These are phyloP conservation scores for Jaltomata sinuosa DNA, from an alignment of 257 asterid genomes.

Conservation along the genomic window DNA sequence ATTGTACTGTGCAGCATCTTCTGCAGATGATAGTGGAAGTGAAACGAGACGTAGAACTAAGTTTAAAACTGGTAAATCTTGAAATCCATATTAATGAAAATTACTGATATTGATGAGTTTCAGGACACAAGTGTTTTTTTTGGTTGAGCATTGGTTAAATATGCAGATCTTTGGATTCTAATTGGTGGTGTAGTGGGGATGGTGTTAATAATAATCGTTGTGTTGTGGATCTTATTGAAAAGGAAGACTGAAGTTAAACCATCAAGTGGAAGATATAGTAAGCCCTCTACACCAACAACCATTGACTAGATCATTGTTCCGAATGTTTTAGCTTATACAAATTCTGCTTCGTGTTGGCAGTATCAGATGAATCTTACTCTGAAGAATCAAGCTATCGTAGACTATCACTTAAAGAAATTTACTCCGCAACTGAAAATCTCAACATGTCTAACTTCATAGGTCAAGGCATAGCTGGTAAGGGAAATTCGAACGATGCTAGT, in stretches of 20 bases:
- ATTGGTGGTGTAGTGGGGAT: constrained; percentile 33
- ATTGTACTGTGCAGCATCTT: neutral
- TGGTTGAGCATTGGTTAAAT: neutral
- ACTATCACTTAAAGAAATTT: constrained; percentile 42
- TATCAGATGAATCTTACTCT: constrained; percentile 10
- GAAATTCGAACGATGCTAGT: neutral
- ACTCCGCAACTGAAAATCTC: constrained; percentile 47
- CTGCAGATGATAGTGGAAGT: neutral
- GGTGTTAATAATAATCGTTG: constrained; percentile 6
- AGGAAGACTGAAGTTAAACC: constrained; percentile 15
- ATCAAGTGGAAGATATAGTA: constrained; percentile 22
- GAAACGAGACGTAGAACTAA: neutral
- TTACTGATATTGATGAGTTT: neutral
- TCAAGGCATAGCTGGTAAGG: constrained; percentile 72
- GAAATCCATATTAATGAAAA: neutral
- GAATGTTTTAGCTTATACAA: neutral
- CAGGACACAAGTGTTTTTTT: neutral
- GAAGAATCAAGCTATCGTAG: constrained; percentile 23
- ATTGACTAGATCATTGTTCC: neutral
- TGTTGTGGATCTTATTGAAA: constrained; percentile 17
- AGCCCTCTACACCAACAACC: neutral
- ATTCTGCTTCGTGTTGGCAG: constrained; percentile 9
- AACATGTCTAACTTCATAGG: constrained; percentile 67
- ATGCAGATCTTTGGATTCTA: constrained; percentile 36
- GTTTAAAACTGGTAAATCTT: neutral